Evolutionary conservation across 306 rosid species (phyloP).

Genomic region (Rubus parviflorus): DNA sequence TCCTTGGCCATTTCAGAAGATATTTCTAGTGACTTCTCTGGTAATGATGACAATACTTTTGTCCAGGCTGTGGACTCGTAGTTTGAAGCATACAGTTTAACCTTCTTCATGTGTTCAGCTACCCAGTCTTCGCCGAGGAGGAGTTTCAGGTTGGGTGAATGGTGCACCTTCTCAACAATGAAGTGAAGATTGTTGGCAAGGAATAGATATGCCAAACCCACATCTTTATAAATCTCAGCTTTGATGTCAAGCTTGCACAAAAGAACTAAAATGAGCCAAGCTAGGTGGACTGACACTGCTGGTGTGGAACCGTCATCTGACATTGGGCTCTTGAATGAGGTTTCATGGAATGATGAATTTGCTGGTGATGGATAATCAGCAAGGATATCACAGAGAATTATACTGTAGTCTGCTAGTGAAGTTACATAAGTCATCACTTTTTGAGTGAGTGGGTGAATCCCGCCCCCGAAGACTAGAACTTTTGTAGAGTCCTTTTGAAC

Average conservation of each 20-base stretch:
- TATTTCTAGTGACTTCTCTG: constrained; percentile 16
- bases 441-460: constrained; percentile 47
- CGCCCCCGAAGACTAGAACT: constrained; percentile 33
- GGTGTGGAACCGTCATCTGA: constrained; percentile 24
- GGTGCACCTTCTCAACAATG: constrained; percentile 42
- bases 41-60: constrained; percentile 40
- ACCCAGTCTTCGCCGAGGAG: constrained; percentile 46
- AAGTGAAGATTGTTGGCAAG: constrained; percentile 48
- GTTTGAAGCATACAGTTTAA: constrained; percentile 34
- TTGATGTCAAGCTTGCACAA: constrained; percentile 51
- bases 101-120: constrained; percentile 37
- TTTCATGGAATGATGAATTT: constrained; percentile 22
- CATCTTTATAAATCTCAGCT: constrained; percentile 50
- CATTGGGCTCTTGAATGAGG: constrained; percentile 24
- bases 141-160: constrained; percentile 29
- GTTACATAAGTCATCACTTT: constrained; percentile 41
- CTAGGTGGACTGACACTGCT: constrained; percentile 35
- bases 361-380: constrained; percentile 25
- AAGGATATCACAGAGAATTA: constrained; percentile 38
- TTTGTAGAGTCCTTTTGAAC: constrained; percentile 42
- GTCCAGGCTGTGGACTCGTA: constrained; percentile 50
- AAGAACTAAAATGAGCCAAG: constrained; percentile 54
- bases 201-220: constrained; percentile 45
- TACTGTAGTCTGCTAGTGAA: constrained; percentile 35
- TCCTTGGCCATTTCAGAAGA: constrained; percentile 34